Conservation (phyloP, 805 yeast genomes). For the Nakazawaea anatomiae region DNA sequence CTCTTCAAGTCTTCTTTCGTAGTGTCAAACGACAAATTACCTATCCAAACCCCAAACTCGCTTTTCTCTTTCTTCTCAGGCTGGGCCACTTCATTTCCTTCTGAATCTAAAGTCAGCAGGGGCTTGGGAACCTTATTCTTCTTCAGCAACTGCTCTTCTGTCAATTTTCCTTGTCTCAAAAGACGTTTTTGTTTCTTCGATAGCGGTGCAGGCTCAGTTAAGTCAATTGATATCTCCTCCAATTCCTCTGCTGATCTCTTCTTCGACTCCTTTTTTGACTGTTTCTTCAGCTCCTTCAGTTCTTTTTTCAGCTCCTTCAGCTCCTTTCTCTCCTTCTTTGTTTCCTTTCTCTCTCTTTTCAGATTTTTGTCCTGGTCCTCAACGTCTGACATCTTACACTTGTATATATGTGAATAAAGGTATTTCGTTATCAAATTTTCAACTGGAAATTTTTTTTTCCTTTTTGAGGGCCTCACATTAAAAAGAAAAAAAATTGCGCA, state of each 20-base stretch:
- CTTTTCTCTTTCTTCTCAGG: slow-evolving; percentile 30
- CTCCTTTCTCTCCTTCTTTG: slow-evolving; percentile 18
- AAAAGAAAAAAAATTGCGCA: too few species aligned
- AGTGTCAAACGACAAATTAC: slow-evolving; percentile 84
- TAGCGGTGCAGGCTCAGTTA: slow-evolving; percentile 68
- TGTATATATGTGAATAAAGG: too few species aligned
- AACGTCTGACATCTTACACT: neutral
- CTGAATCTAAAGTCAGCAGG: slow-evolving; percentile 25
- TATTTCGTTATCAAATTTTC: too few species aligned
- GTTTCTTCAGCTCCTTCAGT: slow-evolving; percentile 30
- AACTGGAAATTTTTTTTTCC: too few species aligned
- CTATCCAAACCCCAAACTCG: slow-evolving; percentile 86
- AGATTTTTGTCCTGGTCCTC: slow-evolving; percentile 1
- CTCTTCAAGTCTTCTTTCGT: slow-evolving; percentile 64
- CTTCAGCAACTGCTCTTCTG: slow-evolving; percentile 47
- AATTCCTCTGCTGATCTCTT: slow-evolving; percentile 31
- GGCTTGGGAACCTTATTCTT: slow-evolving; percentile 18
- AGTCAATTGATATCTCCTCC: slow-evolving; percentile 64
- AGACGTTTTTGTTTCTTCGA: slow-evolving; percentile 89
- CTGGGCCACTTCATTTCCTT: slow-evolving; percentile 13
- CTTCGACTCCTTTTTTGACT: slow-evolving; percentile 21
- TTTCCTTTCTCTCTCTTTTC: slow-evolving; percentile 15
- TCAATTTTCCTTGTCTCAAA: slow-evolving; percentile 68
- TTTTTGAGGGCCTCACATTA: too few species aligned
- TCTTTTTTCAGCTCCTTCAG: slow-evolving; percentile 29